These are phyloP conservation scores for Fagopyrum tataricum DNA, from an alignment of 148 eudicot genomes.

Conservation along the genomic window DNA sequence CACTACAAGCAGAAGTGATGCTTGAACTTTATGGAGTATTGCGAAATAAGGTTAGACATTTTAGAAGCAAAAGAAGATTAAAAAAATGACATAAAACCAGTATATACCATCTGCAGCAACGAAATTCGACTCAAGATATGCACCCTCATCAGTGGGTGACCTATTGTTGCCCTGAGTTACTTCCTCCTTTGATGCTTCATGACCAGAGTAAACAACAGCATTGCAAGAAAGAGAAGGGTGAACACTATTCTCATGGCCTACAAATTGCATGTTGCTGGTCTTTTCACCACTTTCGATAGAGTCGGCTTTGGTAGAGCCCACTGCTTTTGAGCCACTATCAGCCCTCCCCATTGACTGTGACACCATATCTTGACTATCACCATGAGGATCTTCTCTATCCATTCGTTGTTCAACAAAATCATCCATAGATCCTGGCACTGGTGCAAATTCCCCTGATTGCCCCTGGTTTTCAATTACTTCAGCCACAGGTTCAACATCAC, in stretches of 20 bases:
- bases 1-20: neutral
- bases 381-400: conserved; percentile 85
- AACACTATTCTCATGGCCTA: conserved; percentile 52
- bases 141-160: conserved; percentile 56
- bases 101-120: conserved; percentile 54
- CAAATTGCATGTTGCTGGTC: conserved; percentile 51
- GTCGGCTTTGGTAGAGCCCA: conserved; percentile 85
- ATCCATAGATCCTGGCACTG: conserved; percentile 60
- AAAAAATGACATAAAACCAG: conserved; percentile 14
- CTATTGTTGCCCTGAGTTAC: conserved; percentile 75
- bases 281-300: conserved; percentile 95
- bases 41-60: neutral
- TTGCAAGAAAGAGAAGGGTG: conserved; percentile 97
- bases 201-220: conserved; percentile 83
- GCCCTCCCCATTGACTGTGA: conserved; percentile 73
- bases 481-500: conserved; percentile 85
- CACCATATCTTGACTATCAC: conserved; percentile 88
- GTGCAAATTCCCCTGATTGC: conserved; percentile 78
- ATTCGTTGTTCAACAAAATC: conserved; percentile 72
- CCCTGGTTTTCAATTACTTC: conserved; percentile 96
- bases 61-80: neutral
- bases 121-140: conserved; percentile 53
- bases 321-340: conserved; percentile 89
- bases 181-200: conserved; percentile 92
- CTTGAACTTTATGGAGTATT: neutral